Percentiles rank a stretch among this genome's conserved stretches.
Evolutionary conservation across 116 monocot genomes (phyloP).

Genomic region (Cymodocea nodosa): DNA sequence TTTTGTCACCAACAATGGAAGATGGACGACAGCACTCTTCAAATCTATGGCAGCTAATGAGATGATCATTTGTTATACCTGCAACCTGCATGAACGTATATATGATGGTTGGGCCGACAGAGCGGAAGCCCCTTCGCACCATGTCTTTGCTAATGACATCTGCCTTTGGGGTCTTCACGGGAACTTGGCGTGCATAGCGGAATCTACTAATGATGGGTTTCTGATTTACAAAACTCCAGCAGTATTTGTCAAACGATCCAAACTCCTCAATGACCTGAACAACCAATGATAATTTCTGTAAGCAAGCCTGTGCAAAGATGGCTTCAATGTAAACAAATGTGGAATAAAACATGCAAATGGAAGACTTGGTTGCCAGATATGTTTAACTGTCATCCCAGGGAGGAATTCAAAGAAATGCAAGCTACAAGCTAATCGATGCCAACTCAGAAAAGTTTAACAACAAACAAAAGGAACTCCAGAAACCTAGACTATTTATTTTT

Average conservation of each 20-base stretch:
- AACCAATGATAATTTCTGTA: background rate
- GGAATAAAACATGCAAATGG: too few species aligned
- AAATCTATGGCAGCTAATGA: constrained; percentile 55
- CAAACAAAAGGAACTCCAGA: too few species aligned
- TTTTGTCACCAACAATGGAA: background rate
- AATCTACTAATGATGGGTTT: constrained; percentile 46
- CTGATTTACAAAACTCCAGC: constrained; percentile 65
- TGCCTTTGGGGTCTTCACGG: constrained; percentile 54
- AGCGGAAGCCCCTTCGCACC: constrained; percentile 54
- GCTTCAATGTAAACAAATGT: too few species aligned
- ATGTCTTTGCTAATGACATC: constrained; percentile 70
- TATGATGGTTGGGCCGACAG: constrained; percentile 64
- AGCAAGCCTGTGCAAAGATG: too few species aligned
- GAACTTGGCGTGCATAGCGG: constrained; percentile 56
- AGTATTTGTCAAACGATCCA: constrained; percentile 59
- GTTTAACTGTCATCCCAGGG: too few species aligned
- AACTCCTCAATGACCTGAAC: constrained; percentile 59
- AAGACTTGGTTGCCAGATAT: too few species aligned
- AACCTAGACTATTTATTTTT: too few species aligned
- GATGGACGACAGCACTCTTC: constrained; percentile 30
- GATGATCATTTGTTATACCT: constrained; percentile 69
- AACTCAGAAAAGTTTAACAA: too few species aligned
- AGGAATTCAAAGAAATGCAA: too few species aligned
- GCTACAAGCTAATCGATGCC: too few species aligned
- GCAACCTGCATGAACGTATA: constrained; percentile 75